Base-by-base conservation (phyloP, 2,329 filamentous ascomycete genomes). In the Hypomyces rosellus region DNA sequence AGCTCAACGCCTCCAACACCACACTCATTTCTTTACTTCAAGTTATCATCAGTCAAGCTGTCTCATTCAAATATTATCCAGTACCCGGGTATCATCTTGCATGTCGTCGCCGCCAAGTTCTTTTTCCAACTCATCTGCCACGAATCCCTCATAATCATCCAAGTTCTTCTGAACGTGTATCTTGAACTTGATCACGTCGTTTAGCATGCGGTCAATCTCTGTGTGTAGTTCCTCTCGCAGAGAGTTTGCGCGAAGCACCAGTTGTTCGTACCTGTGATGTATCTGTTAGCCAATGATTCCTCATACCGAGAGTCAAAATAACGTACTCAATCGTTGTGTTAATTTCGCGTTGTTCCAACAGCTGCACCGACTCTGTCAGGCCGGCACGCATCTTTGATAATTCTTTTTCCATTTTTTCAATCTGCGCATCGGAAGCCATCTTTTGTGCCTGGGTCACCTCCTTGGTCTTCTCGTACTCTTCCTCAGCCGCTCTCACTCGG, bases 331-430 rank as follows among this genome's bases (percentile, higher is more conserved):
- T 93, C 54, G 92, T 95, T 12, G 89, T 93, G 61, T 91, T 95
- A 81, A 97, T 96, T 73, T 97, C 91, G 49, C 89, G 79, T 69
- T 96, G 92, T 67, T 96, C 90, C 80, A 96, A 86, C 44, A 95
- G 70, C 69, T 96, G 89, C 48, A 96, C 87, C 34, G 85, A 90
- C 67, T 96, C 92, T 3, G 82, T 85, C 30, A 96, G 74, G 11
- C 85, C 86, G 2, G 86, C 81, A 39, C 91, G 81, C 89, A 97
- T 95, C 66, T 90, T 89, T 43, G 88, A 87, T n/a, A 99, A 74
- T 67, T 99, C 91, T 69, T 96, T 96, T 71, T 99, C 93, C 86
- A 96, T 95, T 74, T 93, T 93, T 70, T 99, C 93, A 61, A 99
- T 96, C 67, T 97, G 92, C 8, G 91, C 84, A 65, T 97, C 93